Evolutionary conservation across 2,329 filamentous ascomycete genomes (phyloP).

Genomic region (Penicillium sp.): DNA sequence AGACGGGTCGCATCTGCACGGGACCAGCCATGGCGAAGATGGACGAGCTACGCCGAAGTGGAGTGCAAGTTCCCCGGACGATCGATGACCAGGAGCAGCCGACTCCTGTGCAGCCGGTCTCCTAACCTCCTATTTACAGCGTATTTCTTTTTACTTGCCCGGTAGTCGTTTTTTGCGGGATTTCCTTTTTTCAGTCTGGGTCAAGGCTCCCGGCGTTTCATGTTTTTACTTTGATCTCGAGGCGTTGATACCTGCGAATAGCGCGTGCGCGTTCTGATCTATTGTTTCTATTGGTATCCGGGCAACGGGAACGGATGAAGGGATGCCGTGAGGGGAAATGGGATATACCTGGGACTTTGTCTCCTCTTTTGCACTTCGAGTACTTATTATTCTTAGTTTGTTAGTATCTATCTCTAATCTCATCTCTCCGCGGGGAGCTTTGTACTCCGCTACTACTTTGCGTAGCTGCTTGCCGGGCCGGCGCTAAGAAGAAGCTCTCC

Average conservation of each 20-base stretch:
- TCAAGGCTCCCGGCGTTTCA: neutral
- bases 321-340: conserved; percentile 6
- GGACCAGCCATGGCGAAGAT: conserved; percentile 36
- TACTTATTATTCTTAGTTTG: neutral
- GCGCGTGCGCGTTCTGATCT: conserved; percentile 21
- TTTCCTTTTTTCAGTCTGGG: neutral
- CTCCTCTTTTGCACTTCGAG: neutral
- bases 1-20: conserved; percentile 43
- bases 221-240: neutral
- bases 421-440: neutral
- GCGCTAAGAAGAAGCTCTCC: conserved; percentile 16
- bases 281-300: conserved; percentile 11
- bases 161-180: neutral
- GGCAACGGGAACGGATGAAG: conserved; percentile 23
- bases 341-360: neutral
- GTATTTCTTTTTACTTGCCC: neutral
- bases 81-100: conserved; percentile 27
- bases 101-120: conserved; percentile 33
- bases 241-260: conserved; percentile 22
- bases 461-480: neutral
- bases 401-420: neutral
- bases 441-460: neutral
- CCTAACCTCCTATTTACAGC: conserved; percentile 16
- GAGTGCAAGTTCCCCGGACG: conserved; percentile 30
- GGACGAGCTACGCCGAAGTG: conserved; percentile 33